Percentiles rank a stretch among this genome's conserved stretches.
These are phyloP conservation scores for Ophiocytium majus DNA, from an alignment of 352 stramenopile species.

Conservation along the genomic window DNA sequence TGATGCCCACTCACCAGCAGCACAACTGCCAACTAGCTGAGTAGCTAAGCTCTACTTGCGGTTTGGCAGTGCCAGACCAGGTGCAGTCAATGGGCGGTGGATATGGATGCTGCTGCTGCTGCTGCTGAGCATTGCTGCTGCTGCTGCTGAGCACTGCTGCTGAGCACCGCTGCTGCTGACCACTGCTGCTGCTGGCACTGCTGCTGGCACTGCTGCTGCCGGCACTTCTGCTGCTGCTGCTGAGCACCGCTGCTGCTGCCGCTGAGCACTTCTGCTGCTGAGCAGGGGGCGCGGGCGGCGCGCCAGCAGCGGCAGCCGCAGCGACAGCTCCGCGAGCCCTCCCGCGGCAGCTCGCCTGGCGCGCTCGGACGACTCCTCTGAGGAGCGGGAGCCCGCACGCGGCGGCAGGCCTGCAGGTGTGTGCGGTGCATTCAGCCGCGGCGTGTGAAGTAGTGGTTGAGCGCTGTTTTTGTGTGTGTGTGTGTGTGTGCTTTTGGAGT, in stretches of 20 bases:
- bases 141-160: background rate
- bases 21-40: too few relatives aligned
- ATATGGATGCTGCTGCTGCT: background rate
- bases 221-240: background rate
- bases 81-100: too few relatives aligned
- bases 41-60: too few relatives aligned
- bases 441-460: background rate
- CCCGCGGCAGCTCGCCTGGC: too few relatives aligned
- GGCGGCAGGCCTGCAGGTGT: too few relatives aligned
- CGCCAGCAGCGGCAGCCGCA: background rate
- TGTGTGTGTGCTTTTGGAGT: too few relatives aligned
- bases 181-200: background rate
- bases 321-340: too few relatives aligned
- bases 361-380: background rate
- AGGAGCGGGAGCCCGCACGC: background rate
- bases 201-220: background rate
- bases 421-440: too few relatives aligned
- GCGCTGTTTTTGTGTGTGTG: background rate
- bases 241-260: background rate
- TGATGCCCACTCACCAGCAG: too few relatives aligned
- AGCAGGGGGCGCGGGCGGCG: background rate
- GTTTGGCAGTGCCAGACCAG: too few relatives aligned
- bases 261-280: background rate
- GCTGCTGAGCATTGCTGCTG: background rate
- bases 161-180: background rate